Evolutionary conservation across 1,284 basidiomycete species (phyloP).

Genomic region (Boletellus deceptivus): DNA sequence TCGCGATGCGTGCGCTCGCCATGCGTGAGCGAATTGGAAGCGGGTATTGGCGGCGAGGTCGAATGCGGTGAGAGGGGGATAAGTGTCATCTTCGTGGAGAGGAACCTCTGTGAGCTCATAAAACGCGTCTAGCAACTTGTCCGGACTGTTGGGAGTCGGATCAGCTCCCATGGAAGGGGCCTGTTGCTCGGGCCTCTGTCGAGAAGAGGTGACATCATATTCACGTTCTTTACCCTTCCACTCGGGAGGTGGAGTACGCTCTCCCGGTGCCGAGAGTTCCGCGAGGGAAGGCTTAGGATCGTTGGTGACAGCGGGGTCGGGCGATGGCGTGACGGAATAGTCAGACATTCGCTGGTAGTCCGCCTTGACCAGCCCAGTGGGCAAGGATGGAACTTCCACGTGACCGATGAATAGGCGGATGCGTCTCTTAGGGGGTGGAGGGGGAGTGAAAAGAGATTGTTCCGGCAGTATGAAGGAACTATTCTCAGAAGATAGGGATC

Average conservation of each 20-base stretch:
- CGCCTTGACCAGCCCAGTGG: conserved; percentile 20
- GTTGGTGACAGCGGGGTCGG: neutral
- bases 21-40: conserved; percentile 24
- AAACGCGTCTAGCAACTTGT: conserved; percentile 9
- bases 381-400: conserved; percentile 22
- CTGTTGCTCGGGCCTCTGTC: neutral
- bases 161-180: neutral
- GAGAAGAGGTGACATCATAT: neutral
- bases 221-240: conserved; percentile 27
- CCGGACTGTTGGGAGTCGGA: neutral
- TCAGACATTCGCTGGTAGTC: conserved; percentile 17
- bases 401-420: conserved; percentile 12
- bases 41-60: conserved; percentile 23
- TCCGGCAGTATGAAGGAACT: conserved; percentile 13
- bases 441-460: conserved; percentile 33
- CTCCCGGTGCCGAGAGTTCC: neutral
- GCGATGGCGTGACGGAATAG: neutral
- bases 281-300: neutral
- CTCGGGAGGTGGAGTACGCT: neutral
- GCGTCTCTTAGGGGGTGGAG: conserved; percentile 15
- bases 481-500: neutral
- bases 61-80: conserved; percentile 16
- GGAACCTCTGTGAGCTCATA: conserved; percentile 14
- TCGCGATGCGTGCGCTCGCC: conserved; percentile 17
- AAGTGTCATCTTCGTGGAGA: conserved; percentile 16